Conservation (phyloP, 2,329 filamentous ascomycete genomes). For the Verruconis gallopava region DNA sequence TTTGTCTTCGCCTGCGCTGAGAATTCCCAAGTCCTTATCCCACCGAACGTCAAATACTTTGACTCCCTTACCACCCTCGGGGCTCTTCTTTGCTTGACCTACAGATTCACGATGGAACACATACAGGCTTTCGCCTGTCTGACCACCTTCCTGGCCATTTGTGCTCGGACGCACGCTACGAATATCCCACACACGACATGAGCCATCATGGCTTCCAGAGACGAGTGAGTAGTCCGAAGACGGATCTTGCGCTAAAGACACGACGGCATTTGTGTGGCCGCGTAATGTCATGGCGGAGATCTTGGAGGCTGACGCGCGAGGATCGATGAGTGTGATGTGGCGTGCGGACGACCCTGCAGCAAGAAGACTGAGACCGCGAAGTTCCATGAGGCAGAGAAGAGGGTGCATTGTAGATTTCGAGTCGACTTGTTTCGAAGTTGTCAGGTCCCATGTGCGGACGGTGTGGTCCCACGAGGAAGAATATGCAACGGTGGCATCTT, state of each 20-base stretch:
- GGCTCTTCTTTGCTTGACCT: conserved; percentile 40
- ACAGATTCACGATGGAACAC: conserved; percentile 63
- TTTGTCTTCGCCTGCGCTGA: conserved; percentile 88
- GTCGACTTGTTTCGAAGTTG: conserved; percentile 65
- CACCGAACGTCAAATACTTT: conserved; percentile 86
- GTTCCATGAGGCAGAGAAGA: conserved; percentile 63
- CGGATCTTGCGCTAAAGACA: conserved; percentile 45
- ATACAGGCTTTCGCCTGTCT: conserved; percentile 58
- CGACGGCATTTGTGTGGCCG: conserved; percentile 67
- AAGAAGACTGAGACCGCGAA: conserved; percentile 51
- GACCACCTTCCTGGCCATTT: conserved; percentile 35
- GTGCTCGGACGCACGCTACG: conserved; percentile 52
- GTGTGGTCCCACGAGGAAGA: conserved; percentile 85
- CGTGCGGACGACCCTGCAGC: conserved; percentile 71
- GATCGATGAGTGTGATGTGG: conserved; percentile 88
- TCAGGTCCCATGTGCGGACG: conserved; percentile 79
- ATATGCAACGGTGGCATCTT: conserved; percentile 80
- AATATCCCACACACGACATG: conserved; percentile 88
- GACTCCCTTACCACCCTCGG: conserved; percentile 62
- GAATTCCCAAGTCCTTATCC: conserved; percentile 77
- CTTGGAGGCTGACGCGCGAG: conserved; percentile 58
- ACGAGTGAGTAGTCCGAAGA: conserved; percentile 71
- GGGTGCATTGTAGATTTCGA: conserved; percentile 74
- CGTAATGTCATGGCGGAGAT: conserved; percentile 82
- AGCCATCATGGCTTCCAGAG: conserved; percentile 83